Base-by-base conservation (phyloP, 768 basidiomycete genomes). In the Mycena capillaripes region DNA sequence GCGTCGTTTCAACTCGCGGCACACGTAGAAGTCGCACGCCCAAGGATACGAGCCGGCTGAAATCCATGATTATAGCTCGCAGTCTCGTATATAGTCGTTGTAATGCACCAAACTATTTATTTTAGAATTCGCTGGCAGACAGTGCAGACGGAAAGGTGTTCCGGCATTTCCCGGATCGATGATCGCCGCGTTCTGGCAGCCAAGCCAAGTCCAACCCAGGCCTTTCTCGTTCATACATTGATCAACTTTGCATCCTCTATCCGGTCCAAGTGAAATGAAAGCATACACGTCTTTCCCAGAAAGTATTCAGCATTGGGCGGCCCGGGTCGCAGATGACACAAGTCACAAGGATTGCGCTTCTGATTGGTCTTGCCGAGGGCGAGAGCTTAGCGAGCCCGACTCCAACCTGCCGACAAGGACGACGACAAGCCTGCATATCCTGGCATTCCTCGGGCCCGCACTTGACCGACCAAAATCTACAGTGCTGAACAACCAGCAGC, bases 281-380 rank as follows among this genome's bases (percentile, higher is more conserved):
- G 38, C 11, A 38, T 38, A 16, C 2, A 38, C 16, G 38, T 16
- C 38, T 38, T 10, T 38, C 11, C 10, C 16, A 38, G 11, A 38
- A 16, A 38, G n/a, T n/a, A n/a, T n/a, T n/a, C n/a, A 30, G 29
- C 14, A 5, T 52, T 46, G 34, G 25, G 55, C 63, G 70, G 70
- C n/a, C 70, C 70, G 70, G 70, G 25, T 40, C 21, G 21, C 58
- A 42, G 23, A 40, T 59, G 69, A 70, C 19, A 23, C 44, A 17
- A 44, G 68, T 70, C 69, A 70, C 62, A 48, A 21, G 56, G 53
- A 34, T 52, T 38, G 32, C 32, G 53, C 53, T 63, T 46, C 60
- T 62, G 52, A n/a, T 57, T 59, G 23, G 55, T 34, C 16, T 29
- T 34, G 58, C 16, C 34, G 56, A 36, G 0, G 5, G 4, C 4